phyloP scores from a whole-genome alignment of 495 filamentous ascomycete species.

The Lophiotrema nucula region DNA sequence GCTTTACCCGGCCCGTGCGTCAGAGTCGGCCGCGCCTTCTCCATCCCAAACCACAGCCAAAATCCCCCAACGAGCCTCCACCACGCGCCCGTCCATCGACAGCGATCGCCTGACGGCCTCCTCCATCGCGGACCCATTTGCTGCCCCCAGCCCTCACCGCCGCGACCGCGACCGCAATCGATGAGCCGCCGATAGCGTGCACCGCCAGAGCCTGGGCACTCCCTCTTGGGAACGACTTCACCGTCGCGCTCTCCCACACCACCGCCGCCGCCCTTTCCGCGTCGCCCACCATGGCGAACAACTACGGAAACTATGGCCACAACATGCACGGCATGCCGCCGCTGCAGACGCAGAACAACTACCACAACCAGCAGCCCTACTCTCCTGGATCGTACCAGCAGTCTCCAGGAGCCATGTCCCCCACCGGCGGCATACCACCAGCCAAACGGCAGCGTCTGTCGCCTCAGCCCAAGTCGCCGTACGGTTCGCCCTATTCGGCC shows the following conservation, averaged over 20 bases:
- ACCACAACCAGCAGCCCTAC: slow-evolving; percentile 32
- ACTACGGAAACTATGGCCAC: slow-evolving; percentile 11
- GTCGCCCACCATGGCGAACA: slow-evolving; percentile 18
- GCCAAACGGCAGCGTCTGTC: slow-evolving; percentile 70
- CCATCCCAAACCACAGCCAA: neutral
- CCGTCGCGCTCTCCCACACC: neutral
- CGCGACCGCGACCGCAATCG: neutral
- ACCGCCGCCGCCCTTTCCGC: neutral
- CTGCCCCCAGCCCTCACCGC: neutral
- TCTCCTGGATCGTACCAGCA: slow-evolving; percentile 26
- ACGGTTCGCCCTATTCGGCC: slow-evolving; percentile 50
- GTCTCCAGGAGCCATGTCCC: slow-evolving; percentile 32
- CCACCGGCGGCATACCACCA: slow-evolving; percentile 47
- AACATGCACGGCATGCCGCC: slow-evolving; percentile 18
- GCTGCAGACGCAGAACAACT: slow-evolving; percentile 24
- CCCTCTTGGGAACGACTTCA: slow-evolving; percentile 2
- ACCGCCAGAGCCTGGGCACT: slow-evolving; percentile 14
- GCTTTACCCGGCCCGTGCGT: neutral
- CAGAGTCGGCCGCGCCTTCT: neutral
- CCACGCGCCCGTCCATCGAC: neutral
- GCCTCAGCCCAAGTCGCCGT: slow-evolving; percentile 56
- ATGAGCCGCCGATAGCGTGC: neutral
- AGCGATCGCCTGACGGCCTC: neutral
- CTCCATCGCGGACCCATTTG: neutral
- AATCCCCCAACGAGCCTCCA: neutral